Evolutionary conservation across 169 alveolate genomes (phyloP), one percentile per base, ranked within the genome.

Genomic region (Cryptosporidium sp.): DNA sequence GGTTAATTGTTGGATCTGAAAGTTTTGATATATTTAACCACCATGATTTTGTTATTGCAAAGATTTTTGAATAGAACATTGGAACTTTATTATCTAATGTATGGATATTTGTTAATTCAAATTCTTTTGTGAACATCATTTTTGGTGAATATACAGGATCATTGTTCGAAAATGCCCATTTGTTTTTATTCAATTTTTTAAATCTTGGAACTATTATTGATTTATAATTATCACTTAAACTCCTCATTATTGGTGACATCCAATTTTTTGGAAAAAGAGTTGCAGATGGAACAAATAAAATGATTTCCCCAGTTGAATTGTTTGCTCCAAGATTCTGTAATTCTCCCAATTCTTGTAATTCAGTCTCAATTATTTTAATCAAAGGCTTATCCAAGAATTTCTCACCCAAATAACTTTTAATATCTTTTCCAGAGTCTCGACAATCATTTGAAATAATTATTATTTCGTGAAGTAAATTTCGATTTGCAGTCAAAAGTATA

Each of bases 391-490:
- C 67, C 23, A 62, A 8, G 7, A 70, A 70, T 16, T 45, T 42
- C 7, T 44, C n/a, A 39, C 45, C 23, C 39, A 70, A 23, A 23
- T 5, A 3, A 45, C 44, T 48, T 70, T 42, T 45, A n/a, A 70
- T 48, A 0, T 70, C 65, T 70, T 45, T 45, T 9, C 44, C 65
- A 7, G 35, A 26, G 18, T 44, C 65, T 26, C 18, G 65, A 52
- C 72, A 65, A 3, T 65, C 52, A 65, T 45, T 53, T 26, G 69
- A 42, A 33, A 80, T 6, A 8, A 80, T 39, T 0, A 80, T 80
- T 80, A 80, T 80, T 60, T 80, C 89, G n/a, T 80, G 89, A 26
- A 80, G 39, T 80, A 80, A 65, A 65, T 80, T 80, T 33, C 89
- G n/a, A 33, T 80, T 80, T 26, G 80, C 26, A 44, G 89, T 62